These are phyloP conservation scores for Citrullus mucosospermus DNA, from an alignment of 306 rosid species.

Conservation along the genomic window DNA sequence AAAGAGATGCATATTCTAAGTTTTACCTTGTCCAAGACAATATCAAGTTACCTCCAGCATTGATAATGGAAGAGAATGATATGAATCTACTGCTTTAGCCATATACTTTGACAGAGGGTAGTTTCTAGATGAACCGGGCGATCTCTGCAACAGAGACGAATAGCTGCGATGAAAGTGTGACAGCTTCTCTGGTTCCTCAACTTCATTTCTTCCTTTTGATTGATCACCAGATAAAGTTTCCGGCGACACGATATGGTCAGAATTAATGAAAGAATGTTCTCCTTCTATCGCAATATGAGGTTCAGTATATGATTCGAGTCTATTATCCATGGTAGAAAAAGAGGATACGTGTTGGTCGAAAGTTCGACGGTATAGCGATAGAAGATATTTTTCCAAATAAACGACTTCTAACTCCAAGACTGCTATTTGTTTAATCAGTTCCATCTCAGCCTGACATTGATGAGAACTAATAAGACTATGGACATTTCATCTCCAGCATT, in stretches of 20 bases:
- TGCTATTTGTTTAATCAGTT: slow-evolving; percentile 66
- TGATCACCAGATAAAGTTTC: slow-evolving; percentile 22
- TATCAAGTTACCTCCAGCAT: slow-evolving; percentile 61
- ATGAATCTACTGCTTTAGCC: slow-evolving; percentile 46
- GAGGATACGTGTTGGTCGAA: slow-evolving; percentile 42
- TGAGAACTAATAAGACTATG: slow-evolving; percentile 3
- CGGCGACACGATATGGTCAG: slow-evolving; percentile 22
- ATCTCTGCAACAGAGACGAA: slow-evolving; percentile 59
- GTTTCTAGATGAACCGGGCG: slow-evolving; percentile 39
- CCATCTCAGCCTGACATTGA: slow-evolving; percentile 51
- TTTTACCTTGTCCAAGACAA: not conserved
- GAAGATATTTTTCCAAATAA: slow-evolving; percentile 64
- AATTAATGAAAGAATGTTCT: slow-evolving; percentile 20
- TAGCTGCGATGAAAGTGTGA: slow-evolving; percentile 56
- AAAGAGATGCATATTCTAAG: not conserved
- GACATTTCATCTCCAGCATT: not conserved
- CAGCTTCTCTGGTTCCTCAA: slow-evolving; percentile 29
- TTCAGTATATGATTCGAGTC: slow-evolving; percentile 17
- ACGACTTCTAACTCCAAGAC: slow-evolving; percentile 67
- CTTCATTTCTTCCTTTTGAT: slow-evolving; percentile 25
- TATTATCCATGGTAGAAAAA: slow-evolving; percentile 30
- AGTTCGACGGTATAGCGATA: slow-evolving; percentile 60
- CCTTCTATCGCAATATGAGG: slow-evolving; percentile 21
- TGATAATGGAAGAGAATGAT: slow-evolving; percentile 81
- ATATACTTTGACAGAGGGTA: slow-evolving; percentile 29